A percentile compares a stretch with the other conserved stretches of the same genome.
phyloP scores from a whole-genome alignment of 495 filamentous ascomycete species.

The Aspergillus heteromorphus region DNA sequence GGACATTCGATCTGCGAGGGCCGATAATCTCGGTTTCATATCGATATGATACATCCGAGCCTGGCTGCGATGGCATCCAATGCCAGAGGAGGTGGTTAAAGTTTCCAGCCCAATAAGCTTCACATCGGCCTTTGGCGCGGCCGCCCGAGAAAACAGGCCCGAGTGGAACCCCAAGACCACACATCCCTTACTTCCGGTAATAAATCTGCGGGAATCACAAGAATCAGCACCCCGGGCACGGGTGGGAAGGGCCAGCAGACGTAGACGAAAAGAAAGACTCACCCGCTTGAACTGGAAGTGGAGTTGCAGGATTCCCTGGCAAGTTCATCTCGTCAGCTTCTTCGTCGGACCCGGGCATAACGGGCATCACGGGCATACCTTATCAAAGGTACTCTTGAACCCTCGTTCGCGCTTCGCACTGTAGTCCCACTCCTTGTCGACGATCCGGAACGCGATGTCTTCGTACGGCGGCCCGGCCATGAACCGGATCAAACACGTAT shows the following conservation, averaged over 20 bases:
- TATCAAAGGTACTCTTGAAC: conserved; percentile 95
- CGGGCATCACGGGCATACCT: conserved; percentile 54
- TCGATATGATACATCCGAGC: conserved; percentile 21
- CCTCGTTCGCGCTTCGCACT: conserved; percentile 91
- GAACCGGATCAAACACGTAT: conserved; percentile 95
- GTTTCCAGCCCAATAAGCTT: conserved; percentile 16
- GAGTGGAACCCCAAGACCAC: not conserved
- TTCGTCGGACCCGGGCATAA: no score
- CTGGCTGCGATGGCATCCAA: conserved; percentile 6
- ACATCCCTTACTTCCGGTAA: conserved; percentile 22
- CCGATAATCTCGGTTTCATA: conserved; percentile 5
- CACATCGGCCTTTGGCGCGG: not conserved
- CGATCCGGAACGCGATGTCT: conserved; percentile 94
- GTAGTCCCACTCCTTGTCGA: conserved; percentile 99
- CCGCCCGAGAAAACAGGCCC: conserved; percentile 7
- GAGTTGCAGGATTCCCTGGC: conserved; percentile 86
- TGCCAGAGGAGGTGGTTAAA: conserved; percentile 8
- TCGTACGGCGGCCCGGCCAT: conserved; percentile 95
- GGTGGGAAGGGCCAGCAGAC: not conserved
- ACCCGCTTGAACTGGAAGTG: conserved; percentile 97
- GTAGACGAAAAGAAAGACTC: no score
- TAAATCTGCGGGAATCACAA: conserved; percentile 28
- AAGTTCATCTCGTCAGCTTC: conserved; percentile 14
- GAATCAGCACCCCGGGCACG: not conserved
- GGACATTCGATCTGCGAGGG: conserved; percentile 8